Conservation (phyloP, 306 rosid genomes). For the Begonia loranthoides region DNA sequence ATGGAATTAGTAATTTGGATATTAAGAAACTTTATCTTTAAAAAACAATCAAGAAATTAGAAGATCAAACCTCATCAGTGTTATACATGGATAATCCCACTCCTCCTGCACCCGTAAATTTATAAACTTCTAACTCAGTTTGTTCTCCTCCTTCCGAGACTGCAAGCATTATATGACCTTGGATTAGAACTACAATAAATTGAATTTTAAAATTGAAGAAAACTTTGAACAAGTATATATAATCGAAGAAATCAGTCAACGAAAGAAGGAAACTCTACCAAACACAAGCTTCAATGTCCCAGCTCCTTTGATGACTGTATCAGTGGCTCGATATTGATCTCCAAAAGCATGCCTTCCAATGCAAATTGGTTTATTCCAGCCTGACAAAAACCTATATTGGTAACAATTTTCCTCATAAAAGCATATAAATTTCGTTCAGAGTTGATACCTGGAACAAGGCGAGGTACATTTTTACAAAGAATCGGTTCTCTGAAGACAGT, state of each 20-base stretch:
- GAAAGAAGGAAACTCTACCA: conserved; percentile 39
- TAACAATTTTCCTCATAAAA: conserved; percentile 5
- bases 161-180: conserved; percentile 17
- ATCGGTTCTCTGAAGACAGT: conserved; percentile 98
- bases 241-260: neutral
- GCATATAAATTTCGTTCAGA: conserved; percentile 5
- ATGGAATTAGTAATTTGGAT: conserved; percentile 11
- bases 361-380: conserved; percentile 93
- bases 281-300: conserved; percentile 77
- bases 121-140: conserved; percentile 67
- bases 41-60: conserved; percentile 10
- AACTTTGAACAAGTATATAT: neutral
- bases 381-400: conserved; percentile 24
- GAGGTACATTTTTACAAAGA: conserved; percentile 87
- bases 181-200: too few relatives aligned
- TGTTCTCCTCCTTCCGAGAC: conserved; percentile 73
- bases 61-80: conserved; percentile 74
- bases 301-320: conserved; percentile 77
- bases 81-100: conserved; percentile 88
- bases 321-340: conserved; percentile 92
- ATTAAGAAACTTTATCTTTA: conserved; percentile 9
- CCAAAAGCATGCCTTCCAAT: conserved; percentile 99
- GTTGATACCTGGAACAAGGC: conserved; percentile 82
- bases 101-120: conserved; percentile 90
- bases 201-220: neutral